A percentile compares a stretch with the other conserved stretches of the same genome.
Conservation (phyloP, 2,329 filamentous ascomycete species). For the Coniella vitis region DNA sequence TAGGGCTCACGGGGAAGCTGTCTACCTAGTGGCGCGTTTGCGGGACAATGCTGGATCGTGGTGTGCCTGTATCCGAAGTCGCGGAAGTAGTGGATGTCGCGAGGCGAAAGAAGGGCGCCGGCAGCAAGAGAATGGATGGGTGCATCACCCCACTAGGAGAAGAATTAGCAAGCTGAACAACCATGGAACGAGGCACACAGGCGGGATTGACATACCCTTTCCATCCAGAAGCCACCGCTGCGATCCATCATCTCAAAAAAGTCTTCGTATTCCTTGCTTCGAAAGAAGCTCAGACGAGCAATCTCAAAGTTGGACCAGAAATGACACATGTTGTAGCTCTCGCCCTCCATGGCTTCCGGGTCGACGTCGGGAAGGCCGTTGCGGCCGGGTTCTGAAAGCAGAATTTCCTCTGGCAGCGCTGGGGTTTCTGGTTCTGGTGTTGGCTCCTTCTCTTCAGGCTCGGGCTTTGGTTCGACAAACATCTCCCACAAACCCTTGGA, state of each 20-base stretch:
- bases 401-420: constrained; percentile 71
- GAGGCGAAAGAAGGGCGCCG: constrained; percentile 71
- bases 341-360: constrained; percentile 89
- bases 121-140: constrained; percentile 97
- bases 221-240: constrained; percentile 98
- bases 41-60: constrained; percentile 96
- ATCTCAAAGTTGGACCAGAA: constrained; percentile 99
- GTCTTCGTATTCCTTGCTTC: constrained; percentile 93
- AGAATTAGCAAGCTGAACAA: constrained; percentile 14
- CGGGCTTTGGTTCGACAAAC: constrained; percentile 76
- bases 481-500: constrained; percentile 97
- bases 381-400: constrained; percentile 65
- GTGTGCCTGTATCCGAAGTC: constrained; percentile 98
- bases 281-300: constrained; percentile 88
- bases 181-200: constrained; percentile 1
- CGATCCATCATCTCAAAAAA: constrained; percentile 99
- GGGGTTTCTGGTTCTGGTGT: constrained; percentile 60
- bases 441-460: constrained; percentile 45
- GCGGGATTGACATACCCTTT: constrained; percentile 57
- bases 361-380: constrained; percentile 75
- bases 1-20: constrained; percentile 76
- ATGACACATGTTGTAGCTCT: constrained; percentile 99
- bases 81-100: constrained; percentile 96
- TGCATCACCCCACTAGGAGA: constrained; percentile 88
- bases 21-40: constrained; percentile 75